These are phyloP conservation scores for Phaseolus lunatus DNA, from an alignment of 306 rosid genomes.

Conservation along the genomic window DNA sequence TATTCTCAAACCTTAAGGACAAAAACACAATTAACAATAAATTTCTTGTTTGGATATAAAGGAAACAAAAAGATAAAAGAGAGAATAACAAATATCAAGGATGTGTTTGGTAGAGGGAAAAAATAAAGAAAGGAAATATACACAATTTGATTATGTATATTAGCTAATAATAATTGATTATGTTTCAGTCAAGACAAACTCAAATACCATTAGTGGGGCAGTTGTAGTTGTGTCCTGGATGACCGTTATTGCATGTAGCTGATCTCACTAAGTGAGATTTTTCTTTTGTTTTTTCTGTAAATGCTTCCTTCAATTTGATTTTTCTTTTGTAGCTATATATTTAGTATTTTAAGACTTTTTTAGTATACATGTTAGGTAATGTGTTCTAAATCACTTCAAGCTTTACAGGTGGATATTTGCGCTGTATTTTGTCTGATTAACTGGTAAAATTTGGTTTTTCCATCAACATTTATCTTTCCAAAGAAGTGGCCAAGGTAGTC, in stretches of 20 bases:
- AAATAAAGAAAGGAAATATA: too few species aligned
- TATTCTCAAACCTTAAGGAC: not conserved
- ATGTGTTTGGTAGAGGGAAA: too few species aligned
- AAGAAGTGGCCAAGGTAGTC: not conserved
- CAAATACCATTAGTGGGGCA: too few species aligned
- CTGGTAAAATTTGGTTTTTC: not conserved
- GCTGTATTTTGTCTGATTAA: not conserved
- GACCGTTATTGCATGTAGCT: not conserved
- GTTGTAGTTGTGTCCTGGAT: too few species aligned
- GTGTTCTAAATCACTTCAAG: too few species aligned
- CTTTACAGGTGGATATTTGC: not conserved
- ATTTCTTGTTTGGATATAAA: not conserved
- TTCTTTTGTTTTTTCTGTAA: not conserved
- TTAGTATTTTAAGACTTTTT: too few species aligned
- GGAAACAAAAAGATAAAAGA: not conserved
- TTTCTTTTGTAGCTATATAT: too few species aligned
- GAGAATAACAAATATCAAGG: not conserved
- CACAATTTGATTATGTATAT: too few species aligned
- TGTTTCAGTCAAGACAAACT: too few species aligned
- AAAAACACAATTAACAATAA: not conserved
- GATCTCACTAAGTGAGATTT: not conserved
- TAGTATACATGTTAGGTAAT: too few species aligned
- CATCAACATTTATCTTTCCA: not conserved
- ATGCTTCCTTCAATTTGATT: not conserved
- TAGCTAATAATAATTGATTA: too few species aligned